Conservation (phyloP, 2,329 filamentous ascomycete genomes). For the Sporothrix phasma region DNA sequence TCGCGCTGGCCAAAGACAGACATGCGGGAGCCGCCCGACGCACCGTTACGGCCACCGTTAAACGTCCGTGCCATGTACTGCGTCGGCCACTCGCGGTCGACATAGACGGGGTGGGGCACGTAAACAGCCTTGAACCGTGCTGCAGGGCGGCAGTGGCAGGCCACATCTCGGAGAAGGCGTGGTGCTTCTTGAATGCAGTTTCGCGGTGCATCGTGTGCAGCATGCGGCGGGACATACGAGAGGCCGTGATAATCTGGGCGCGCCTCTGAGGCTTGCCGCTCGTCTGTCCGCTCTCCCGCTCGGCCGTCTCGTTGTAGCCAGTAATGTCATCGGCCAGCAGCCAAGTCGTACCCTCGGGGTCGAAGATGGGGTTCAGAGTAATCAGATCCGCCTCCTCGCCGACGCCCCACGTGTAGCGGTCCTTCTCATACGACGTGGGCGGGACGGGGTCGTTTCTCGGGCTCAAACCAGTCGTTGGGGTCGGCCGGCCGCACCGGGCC, state of each 20-base stretch:
- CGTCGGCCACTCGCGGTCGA: slow-evolving; percentile 78
- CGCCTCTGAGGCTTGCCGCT: slow-evolving; percentile 59
- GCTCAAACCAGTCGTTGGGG: slow-evolving; percentile 60
- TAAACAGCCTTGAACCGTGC: slow-evolving; percentile 87
- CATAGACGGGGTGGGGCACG: slow-evolving; percentile 78
- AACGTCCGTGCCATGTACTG: slow-evolving; percentile 68
- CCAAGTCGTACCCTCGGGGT: slow-evolving; percentile 83
- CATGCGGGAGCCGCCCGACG: slow-evolving; percentile 61
- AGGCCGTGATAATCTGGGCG: slow-evolving; percentile 79
- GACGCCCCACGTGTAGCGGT: slow-evolving; percentile 78
- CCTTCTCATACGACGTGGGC: slow-evolving; percentile 62
- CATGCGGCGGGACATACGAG: slow-evolving; percentile 70
- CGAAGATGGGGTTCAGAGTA: slow-evolving; percentile 83
- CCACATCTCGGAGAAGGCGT: slow-evolving; percentile 97
- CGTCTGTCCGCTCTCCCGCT: slow-evolving; percentile 26
- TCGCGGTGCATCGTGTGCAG: slow-evolving; percentile 84
- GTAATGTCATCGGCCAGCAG: slow-evolving; percentile 72
- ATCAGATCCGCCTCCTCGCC: slow-evolving; percentile 87
- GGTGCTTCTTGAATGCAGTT: slow-evolving; percentile 73
- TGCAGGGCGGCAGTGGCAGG: slow-evolving; percentile 78
- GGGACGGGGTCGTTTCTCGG: slow-evolving; percentile 64
- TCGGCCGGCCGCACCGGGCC: slow-evolving; percentile 65
- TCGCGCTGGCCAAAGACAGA: slow-evolving; percentile 75
- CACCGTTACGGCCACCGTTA: slow-evolving; percentile 68
- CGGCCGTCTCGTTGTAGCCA: slow-evolving; percentile 56